Conservation (phyloP, 768 basidiomycete species). For the Cyclocybe aegerita region DNA sequence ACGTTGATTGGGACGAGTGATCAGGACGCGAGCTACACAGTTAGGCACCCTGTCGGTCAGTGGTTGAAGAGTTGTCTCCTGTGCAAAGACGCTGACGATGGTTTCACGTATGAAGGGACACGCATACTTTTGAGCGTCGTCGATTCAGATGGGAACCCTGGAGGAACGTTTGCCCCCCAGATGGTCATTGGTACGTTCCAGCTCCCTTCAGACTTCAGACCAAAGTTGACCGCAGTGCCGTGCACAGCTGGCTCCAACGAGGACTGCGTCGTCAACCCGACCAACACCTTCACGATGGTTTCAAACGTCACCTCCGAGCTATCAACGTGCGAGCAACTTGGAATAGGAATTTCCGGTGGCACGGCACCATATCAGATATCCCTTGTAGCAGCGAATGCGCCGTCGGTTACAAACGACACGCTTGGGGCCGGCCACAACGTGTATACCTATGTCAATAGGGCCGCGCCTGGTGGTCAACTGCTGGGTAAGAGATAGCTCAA, state of each 20-base stretch:
- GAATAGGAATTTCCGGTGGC: conserved; percentile 37
- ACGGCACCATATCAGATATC: conserved; percentile 39
- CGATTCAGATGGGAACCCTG: conserved; percentile 39
- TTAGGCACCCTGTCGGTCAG: conserved; percentile 40
- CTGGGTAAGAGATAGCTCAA: conserved; percentile 32
- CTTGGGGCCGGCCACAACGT: conserved; percentile 29
- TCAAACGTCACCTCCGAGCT: conserved; percentile 35
- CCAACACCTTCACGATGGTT: conserved; percentile 27
- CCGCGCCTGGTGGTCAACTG: conserved; percentile 27
- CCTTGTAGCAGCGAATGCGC: conserved; percentile 29
- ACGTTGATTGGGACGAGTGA: conserved; percentile 32
- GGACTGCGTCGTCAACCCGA: conserved; percentile 24
- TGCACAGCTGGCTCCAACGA: conserved; percentile 26
- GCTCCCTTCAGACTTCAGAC: background rate
- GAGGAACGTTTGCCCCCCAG: conserved; percentile 32
- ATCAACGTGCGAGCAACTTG: conserved; percentile 41
- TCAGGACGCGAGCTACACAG: conserved; percentile 33
- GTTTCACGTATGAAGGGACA: conserved; percentile 24
- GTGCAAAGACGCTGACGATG: no score
- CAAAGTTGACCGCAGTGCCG: background rate
- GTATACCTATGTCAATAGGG: conserved; percentile 38
- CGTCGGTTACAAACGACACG: conserved; percentile 36
- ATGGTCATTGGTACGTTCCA: conserved; percentile 27
- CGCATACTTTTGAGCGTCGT: conserved; percentile 40
- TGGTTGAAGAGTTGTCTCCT: background rate